These are phyloP conservation scores for Pichia gijzeniarum DNA, from an alignment of 805 yeast genomes.

Conservation along the genomic window DNA sequence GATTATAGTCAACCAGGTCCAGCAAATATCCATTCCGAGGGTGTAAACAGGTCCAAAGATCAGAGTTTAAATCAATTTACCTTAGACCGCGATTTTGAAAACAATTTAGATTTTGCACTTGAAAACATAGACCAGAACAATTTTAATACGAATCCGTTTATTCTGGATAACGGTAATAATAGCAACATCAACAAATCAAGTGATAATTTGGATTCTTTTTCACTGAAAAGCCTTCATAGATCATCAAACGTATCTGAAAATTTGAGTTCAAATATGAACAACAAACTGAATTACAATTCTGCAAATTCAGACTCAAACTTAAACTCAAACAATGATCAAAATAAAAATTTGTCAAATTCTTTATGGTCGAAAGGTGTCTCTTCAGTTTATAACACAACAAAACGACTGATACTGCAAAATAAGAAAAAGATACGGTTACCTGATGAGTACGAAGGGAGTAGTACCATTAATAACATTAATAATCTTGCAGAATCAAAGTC, in stretches of 20 bases:
- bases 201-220: slow-evolving; percentile 25
- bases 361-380: slow-evolving; percentile 29
- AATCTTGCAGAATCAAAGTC: slow-evolving; percentile 5
- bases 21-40: neutral
- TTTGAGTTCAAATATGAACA: slow-evolving; percentile 5
- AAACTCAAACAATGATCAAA: neutral
- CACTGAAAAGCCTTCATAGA: slow-evolving; percentile 25
- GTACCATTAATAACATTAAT: slow-evolving; percentile 15
- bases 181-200: slow-evolving; percentile 19
- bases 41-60: slow-evolving; percentile 5
- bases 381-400: slow-evolving; percentile 23
- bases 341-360: slow-evolving; percentile 16
- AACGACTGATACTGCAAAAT: slow-evolving; percentile 21
- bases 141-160: slow-evolving; percentile 22
- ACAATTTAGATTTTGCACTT: slow-evolving; percentile 59
- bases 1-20: neutral
- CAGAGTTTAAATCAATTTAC: slow-evolving; percentile 34
- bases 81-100: slow-evolving; percentile 58
- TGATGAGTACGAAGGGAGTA: slow-evolving; percentile 13
- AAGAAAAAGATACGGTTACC: slow-evolving; percentile 26
- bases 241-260: slow-evolving; percentile 2
- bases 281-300: neutral
- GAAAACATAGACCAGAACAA: slow-evolving; percentile 40
- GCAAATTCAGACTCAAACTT: neutral
- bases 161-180: neutral